A percentile compares a stretch with the other conserved stretches of the same genome.
These are phyloP conservation scores for Trametes sp. DNA, from an alignment of 1,284 basidiomycete species.

Conservation along the genomic window DNA sequence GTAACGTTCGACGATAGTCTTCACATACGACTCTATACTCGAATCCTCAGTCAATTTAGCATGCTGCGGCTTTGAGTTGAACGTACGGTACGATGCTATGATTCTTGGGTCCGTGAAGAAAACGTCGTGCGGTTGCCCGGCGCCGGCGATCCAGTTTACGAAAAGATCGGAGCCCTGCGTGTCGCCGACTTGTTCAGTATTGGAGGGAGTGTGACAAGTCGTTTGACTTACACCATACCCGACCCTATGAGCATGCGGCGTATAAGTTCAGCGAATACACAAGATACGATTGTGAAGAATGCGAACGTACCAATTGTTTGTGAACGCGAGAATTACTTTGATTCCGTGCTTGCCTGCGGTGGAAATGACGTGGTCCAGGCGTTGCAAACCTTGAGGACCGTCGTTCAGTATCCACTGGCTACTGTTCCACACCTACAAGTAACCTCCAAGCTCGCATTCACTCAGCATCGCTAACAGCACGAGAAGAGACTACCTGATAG, in stretches of 20 bases:
- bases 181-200: too few species aligned
- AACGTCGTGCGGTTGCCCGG: slow-evolving; percentile 53
- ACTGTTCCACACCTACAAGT: slow-evolving; percentile 56
- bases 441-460: neutral
- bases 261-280: too few species aligned
- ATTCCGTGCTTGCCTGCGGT: slow-evolving; percentile 67
- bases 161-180: slow-evolving; percentile 54
- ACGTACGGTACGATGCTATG: slow-evolving; percentile 57
- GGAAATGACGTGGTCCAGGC: slow-evolving; percentile 68
- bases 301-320: slow-evolving; percentile 71
- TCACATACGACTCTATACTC: slow-evolving; percentile 56
- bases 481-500: slow-evolving; percentile 51
- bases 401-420: slow-evolving; percentile 60
- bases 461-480: neutral
- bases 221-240: slow-evolving; percentile 43
- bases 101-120: slow-evolving; percentile 60
- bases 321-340: slow-evolving; percentile 67
- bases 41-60: neutral
- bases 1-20: slow-evolving; percentile 61
- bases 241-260: slow-evolving; percentile 36
- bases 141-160: slow-evolving; percentile 58
- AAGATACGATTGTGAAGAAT: too few species aligned
- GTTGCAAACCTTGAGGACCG: slow-evolving; percentile 70
- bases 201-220: too few species aligned
- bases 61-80: neutral